phyloP scores from a whole-genome alignment of 495 filamentous ascomycete species.

The Annulohypoxylon bovei region DNA sequence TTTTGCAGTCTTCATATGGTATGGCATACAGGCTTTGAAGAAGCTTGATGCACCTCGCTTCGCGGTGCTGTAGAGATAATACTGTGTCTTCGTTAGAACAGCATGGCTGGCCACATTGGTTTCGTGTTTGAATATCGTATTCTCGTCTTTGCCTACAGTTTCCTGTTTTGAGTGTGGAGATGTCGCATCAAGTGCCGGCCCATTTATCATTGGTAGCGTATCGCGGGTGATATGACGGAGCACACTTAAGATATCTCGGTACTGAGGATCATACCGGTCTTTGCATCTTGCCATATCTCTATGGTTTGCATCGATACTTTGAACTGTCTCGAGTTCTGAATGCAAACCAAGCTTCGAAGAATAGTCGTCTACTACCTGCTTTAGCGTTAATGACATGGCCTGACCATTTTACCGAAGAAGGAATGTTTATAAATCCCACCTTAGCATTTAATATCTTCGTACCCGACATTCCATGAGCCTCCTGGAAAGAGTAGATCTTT shows the following conservation, averaged over 20 bases:
- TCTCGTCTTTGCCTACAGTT: too few relatives aligned
- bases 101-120: too few relatives aligned
- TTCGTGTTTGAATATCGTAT: too few relatives aligned
- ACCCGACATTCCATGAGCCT: slow-evolving; percentile 52
- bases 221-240: slow-evolving; percentile 24
- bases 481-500: slow-evolving; percentile 55
- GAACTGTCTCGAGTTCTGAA: slow-evolving; percentile 43
- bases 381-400: background rate
- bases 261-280: slow-evolving; percentile 42
- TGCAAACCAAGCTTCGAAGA: slow-evolving; percentile 51
- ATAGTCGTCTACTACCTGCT: slow-evolving; percentile 2
- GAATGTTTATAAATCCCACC: background rate
- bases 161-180: too few relatives aligned
- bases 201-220: background rate
- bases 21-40: slow-evolving; percentile 18
- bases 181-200: background rate
- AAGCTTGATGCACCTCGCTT: background rate
- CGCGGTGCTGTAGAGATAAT: background rate
- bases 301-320: slow-evolving; percentile 52
- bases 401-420: background rate
- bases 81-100: background rate
- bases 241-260: slow-evolving; percentile 45
- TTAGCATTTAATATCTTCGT: slow-evolving; percentile 47
- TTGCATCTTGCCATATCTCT: slow-evolving; percentile 39
- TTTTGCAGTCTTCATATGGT: slow-evolving; percentile 54